Conservation (phyloP, 208 protist genomes). For the Leishmania braziliensis region DNA sequence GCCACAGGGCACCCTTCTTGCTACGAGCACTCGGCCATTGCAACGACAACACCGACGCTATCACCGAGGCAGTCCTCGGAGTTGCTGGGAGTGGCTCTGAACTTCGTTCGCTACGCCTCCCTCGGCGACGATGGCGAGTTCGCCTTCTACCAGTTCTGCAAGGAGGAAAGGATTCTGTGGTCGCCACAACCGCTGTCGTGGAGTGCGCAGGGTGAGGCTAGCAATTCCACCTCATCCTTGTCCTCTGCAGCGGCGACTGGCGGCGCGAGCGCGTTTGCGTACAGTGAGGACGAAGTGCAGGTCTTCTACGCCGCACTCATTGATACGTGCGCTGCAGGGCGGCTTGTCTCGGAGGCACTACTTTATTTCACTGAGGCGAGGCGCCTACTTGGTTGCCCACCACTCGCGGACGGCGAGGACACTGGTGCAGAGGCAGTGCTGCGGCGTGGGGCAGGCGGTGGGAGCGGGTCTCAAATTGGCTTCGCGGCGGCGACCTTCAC, state of each 20-base stretch:
- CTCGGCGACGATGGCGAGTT: constrained; percentile 76
- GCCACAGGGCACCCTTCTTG: not conserved
- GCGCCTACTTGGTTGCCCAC: constrained; percentile 25
- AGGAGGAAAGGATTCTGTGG: constrained; percentile 34
- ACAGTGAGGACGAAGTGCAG: constrained; percentile 32
- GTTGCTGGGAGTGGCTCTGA: constrained; percentile 1
- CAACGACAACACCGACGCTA: not conserved
- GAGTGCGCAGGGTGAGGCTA: not conserved
- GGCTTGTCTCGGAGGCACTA: constrained; percentile 50
- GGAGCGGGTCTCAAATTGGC: not conserved
- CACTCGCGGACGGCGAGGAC: constrained; percentile 18
- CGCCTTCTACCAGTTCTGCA: constrained; percentile 63
- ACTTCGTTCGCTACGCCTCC: constrained; percentile 54
- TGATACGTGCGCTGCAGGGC: constrained; percentile 55
- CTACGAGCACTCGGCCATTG: not conserved
- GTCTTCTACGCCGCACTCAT: constrained; percentile 70
- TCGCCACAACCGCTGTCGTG: constrained; percentile 17
- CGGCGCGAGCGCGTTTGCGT: not conserved
- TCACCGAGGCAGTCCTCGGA: constrained; percentile 1
- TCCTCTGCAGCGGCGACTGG: not conserved
- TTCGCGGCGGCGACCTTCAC: not conserved
- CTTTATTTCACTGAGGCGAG: constrained; percentile 51
- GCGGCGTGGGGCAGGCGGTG: not conserved
- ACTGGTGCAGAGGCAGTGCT: constrained; percentile 8
- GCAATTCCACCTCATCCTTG: not conserved